A percentile compares a stretch with the other conserved stretches of the same genome.
phyloP scores from a whole-genome alignment of 345 rosid species.

The Laguncularia racemosa region DNA sequence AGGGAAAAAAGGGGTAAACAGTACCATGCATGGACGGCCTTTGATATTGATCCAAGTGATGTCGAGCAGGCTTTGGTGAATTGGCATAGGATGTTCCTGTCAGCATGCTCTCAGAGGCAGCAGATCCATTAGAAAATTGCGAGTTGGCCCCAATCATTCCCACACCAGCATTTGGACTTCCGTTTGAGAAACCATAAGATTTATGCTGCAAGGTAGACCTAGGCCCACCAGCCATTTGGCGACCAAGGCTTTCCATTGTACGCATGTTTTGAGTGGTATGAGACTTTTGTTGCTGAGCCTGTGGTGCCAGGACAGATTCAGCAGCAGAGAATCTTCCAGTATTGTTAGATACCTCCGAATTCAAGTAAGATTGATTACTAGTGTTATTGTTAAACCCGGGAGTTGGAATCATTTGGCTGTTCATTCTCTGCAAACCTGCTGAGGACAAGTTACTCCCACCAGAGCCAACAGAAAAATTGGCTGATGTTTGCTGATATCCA shows the following conservation, averaged over 20 bases:
- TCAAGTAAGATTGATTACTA: conserved; percentile 50
- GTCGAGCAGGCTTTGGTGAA: conserved; percentile 55
- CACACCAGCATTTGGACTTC: conserved; percentile 48
- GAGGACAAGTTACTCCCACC: conserved; percentile 65
- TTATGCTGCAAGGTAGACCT: conserved; percentile 72
- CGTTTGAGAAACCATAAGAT: conserved; percentile 55
- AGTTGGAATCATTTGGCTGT: conserved; percentile 89
- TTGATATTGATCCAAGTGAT: conserved; percentile 63
- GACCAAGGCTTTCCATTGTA: conserved; percentile 57
- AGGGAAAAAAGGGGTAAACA: conserved; percentile 4
- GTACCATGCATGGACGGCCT: conserved; percentile 56
- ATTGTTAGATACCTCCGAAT: conserved; percentile 55
- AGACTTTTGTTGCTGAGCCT: conserved; percentile 27
- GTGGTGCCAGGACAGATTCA: conserved; percentile 22
- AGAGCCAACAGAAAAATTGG: conserved; percentile 56
- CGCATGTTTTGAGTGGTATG: conserved; percentile 69
- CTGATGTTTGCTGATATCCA: conserved; percentile 61
- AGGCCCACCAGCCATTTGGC: conserved; percentile 53
- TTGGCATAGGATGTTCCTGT: conserved; percentile 36
- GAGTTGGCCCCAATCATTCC: conserved; percentile 52
- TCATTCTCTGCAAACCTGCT: conserved; percentile 50
- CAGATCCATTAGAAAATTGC: conserved; percentile 44
- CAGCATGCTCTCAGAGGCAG: conserved; percentile 49
- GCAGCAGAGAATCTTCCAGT: conserved; percentile 55
- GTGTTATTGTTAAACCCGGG: conserved; percentile 62